Conservation (phyloP, 306 rosid species). For the Cajanus cajan region DNA sequence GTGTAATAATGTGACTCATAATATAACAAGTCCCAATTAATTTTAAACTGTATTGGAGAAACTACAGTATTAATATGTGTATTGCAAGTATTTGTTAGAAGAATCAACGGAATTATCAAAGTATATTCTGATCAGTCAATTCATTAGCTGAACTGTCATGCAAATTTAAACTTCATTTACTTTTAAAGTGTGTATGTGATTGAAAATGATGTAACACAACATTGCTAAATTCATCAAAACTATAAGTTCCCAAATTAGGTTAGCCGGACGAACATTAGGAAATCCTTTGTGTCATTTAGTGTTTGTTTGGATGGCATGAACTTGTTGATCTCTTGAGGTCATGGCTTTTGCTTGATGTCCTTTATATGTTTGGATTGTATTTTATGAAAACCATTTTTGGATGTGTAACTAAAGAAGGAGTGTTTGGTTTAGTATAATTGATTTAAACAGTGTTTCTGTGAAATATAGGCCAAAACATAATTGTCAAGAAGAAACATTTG, state of each 20-base stretch:
- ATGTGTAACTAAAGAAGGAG: background rate
- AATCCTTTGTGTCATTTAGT: background rate
- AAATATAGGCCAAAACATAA: background rate
- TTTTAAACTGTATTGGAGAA: background rate
- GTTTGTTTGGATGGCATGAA: background rate
- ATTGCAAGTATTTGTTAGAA: background rate
- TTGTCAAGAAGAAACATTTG: background rate
- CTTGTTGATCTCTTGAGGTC: background rate
- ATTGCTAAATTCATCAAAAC: slow-evolving; percentile 7
- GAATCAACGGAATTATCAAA: background rate
- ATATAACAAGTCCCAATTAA: background rate
- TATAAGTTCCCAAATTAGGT: background rate
- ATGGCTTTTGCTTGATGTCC: background rate
- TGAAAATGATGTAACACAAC: background rate
- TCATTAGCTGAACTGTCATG: slow-evolving; percentile 7
- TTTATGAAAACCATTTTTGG: background rate
- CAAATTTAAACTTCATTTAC: background rate
- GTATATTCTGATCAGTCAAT: slow-evolving; percentile 29
- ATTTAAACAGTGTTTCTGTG: background rate
- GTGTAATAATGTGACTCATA: background rate
- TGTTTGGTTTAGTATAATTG: background rate
- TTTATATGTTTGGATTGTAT: background rate
- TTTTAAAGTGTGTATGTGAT: background rate
- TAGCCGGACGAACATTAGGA: background rate
- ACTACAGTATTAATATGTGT: background rate